phyloP scores from a whole-genome alignment of 257 asterid genomes.

The Jacaranda mimosifolia region DNA sequence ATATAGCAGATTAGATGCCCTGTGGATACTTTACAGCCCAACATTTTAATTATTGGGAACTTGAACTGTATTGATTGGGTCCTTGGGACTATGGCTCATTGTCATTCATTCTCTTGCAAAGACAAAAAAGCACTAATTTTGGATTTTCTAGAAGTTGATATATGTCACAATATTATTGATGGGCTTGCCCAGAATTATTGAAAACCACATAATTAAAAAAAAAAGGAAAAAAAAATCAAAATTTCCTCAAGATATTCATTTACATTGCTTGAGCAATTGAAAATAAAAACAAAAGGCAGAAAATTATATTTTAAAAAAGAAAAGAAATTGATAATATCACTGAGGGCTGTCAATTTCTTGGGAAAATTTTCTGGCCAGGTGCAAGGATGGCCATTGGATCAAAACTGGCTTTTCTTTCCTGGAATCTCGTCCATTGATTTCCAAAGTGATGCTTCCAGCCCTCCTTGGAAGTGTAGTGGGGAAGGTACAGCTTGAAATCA shows the following conservation, averaged over 20 bases:
- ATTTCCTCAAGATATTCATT: slow-evolving; percentile 55
- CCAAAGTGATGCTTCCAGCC: slow-evolving; percentile 88
- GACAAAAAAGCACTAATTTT: slow-evolving; percentile 33
- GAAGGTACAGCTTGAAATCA: slow-evolving; percentile 83
- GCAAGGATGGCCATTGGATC: slow-evolving; percentile 95
- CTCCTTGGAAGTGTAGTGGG: slow-evolving; percentile 65
- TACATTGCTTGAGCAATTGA: slow-evolving; percentile 54
- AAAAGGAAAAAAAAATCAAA: slow-evolving; percentile 31
- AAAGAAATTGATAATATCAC: slow-evolving; percentile 7
- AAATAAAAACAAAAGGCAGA: slow-evolving; percentile 13
- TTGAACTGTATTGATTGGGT: slow-evolving; percentile 52
- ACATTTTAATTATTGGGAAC: slow-evolving; percentile 43
- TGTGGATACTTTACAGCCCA: slow-evolving; percentile 43
- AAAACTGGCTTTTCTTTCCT: slow-evolving; percentile 64
- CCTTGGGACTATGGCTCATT: slow-evolving; percentile 48
- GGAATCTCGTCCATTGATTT: slow-evolving; percentile 81
- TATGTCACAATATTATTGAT: slow-evolving; percentile 38
- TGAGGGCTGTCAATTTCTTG: slow-evolving; percentile 60
- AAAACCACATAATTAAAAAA: neutral
- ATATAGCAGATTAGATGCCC: slow-evolving; percentile 18
- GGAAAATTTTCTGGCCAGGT: slow-evolving; percentile 88
- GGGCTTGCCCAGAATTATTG: slow-evolving; percentile 26
- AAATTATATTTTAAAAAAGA: neutral
- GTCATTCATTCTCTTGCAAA: slow-evolving; percentile 33
- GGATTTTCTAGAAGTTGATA: slow-evolving; percentile 34